Percentiles rank a stretch among this genome's conserved stretches.
Conservation (phyloP, 208 protist genomes). For the Acanthamoeba castellanii region DNA sequence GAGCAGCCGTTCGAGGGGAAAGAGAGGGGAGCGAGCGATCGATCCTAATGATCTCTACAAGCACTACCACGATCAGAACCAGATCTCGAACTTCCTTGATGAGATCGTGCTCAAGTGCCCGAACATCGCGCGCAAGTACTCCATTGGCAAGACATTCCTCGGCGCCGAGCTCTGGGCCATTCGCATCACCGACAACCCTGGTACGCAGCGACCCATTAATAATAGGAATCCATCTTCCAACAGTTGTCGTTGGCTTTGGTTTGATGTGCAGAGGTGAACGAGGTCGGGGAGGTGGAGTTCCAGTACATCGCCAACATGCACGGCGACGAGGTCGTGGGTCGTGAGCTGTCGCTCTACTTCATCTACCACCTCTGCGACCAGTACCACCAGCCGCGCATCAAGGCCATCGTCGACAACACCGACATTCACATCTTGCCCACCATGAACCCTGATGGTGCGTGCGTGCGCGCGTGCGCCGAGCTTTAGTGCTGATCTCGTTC, state of each 20-base stretch:
- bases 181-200: slow-evolving; percentile 13
- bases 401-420: slow-evolving; percentile 64
- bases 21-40: background rate
- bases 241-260: background rate
- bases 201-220: background rate
- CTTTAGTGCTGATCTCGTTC: too few species aligned
- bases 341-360: slow-evolving; percentile 67
- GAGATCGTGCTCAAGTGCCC: background rate
- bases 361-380: slow-evolving; percentile 34
- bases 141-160: background rate
- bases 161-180: background rate
- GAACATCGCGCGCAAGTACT: slow-evolving; percentile 17
- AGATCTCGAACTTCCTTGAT: background rate
- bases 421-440: slow-evolving; percentile 71
- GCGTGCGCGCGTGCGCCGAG: background rate
- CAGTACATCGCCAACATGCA: slow-evolving; percentile 76
- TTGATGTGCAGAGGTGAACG: background rate
- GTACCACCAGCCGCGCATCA: slow-evolving; percentile 56
- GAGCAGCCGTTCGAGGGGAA: background rate
- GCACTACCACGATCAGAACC: background rate
- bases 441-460: slow-evolving; percentile 72
- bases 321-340: slow-evolving; percentile 73
- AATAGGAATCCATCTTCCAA: background rate
- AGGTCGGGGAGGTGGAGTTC: slow-evolving; percentile 37
- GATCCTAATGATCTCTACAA: background rate